Evolutionary conservation across 1,284 basidiomycete genomes (phyloP), one percentile per base, ranked within the genome.

Genomic region (Bjerkandera adusta): DNA sequence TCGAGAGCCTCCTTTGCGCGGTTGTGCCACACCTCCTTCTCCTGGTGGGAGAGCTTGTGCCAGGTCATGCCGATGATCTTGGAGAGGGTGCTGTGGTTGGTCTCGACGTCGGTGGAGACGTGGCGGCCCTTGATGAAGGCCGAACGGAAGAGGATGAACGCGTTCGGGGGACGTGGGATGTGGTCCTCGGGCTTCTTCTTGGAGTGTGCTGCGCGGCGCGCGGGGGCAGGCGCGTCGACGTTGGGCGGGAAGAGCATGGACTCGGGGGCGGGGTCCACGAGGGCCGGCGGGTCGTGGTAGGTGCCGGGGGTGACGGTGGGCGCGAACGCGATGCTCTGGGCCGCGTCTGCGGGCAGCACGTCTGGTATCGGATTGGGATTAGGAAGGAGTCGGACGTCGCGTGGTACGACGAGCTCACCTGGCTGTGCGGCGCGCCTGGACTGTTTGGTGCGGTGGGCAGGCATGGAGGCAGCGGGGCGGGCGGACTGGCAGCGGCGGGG

Each of bases 121-220:
- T 87, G 76, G 58, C 86, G 81, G 49, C 80, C 79, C 45, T 82
- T 79, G 60, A 94, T 90, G 62, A 93, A 92, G 43, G 91, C 86
- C 27, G 89, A 90, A 53, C 94, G 82, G 70, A 94, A 97, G 65
- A 97, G 83, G 59, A 97, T 96, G 72, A 96, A 97, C 38, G 94
- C 92, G 68, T 97, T 97, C 33, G 92, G 86, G 1, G 93, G 93
- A 25, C 93, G 83, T 40, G 93, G 92, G 63, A 96, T 90, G 68
- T 95, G 88, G 54, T 86, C 81, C 12, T 81, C 73, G 44, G 81
- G 75, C 61, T 81, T 82, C 67, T 83, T 84, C 69, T 79, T 83
- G 30, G 73, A 70, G 57, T 86, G 84, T 0, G 56, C 61, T 7
- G 53, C 45, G 25, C 60, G 60, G 41, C 59, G 59, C 3, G 48